Evolutionary conservation across 345 rosid species (phyloP), one percentile per base, ranked within the genome.

Genomic region (Arabis alpina): DNA sequence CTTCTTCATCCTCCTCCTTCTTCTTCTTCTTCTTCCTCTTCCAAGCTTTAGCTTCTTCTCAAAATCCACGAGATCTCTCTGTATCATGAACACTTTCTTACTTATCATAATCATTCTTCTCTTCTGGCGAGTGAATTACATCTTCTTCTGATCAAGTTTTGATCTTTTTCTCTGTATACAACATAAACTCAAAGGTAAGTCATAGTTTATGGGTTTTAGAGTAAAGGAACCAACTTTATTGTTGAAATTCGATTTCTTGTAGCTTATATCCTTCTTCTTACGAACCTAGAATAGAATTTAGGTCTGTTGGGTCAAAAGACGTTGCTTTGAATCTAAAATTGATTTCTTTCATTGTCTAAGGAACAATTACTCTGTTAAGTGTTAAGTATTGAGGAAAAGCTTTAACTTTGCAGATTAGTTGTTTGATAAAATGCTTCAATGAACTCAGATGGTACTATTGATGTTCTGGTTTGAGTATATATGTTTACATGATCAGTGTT

Each of bases 1-100:
- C 79, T 75, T 69, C 65, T 69, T 45, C 58, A 1, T 25, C 75
- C 32, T 72, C 62, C 41, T 30, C 23, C 23, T n/a, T n/a, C n/a
- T n/a, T n/a, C n/a, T n/a, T n/a, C 6, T 19, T 43, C 53, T 43
- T 53, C 60, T 8, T 59, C 30, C 0, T 72, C 62, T 50, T 30
- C 23, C 23, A 34, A 74, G 63, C 68, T 74, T 32, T 28, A 19
- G 19, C 64, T 48, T 65, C 65, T 55, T 36, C 64, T 56, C 36
- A 15, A 39, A n/a, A 13, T 57, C 76, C 52, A 36, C 41, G 16
- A 24, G 16, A 24, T 45, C 71, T 64, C 58, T 66, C 41, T 53
- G 4, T 49, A 23, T 32, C 24, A 30, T 15, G 14, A 58, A 36
- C 28, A 64, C 9, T 37, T 49, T 65, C 59, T 8, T 54, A 27